Evolutionary conservation across 2,329 filamentous ascomycete genomes (phyloP).

Genomic region (Cladobotryum protrusum): DNA sequence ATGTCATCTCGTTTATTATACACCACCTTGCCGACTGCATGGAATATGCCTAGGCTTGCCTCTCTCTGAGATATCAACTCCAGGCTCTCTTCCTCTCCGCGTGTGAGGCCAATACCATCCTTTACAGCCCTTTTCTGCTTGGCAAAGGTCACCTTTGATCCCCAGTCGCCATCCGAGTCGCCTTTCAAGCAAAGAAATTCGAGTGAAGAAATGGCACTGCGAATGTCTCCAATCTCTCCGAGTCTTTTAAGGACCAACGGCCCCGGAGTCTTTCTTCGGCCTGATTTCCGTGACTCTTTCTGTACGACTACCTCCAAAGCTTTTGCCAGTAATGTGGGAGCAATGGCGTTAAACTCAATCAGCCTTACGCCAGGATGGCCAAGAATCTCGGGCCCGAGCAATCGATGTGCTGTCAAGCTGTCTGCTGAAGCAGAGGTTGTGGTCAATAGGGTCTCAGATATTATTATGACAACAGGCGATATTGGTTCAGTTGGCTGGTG

Average conservation of each 20-base stretch:
- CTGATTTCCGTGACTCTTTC: slow-evolving; percentile 78
- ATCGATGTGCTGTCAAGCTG: slow-evolving; percentile 84
- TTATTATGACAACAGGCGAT: slow-evolving; percentile 76
- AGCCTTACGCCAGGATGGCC: slow-evolving; percentile 71
- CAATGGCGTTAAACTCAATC: slow-evolving; percentile 91
- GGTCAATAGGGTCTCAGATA: slow-evolving; percentile 84
- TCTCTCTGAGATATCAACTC: slow-evolving; percentile 81
- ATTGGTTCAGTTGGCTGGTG: slow-evolving; percentile 40
- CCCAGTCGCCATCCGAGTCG: slow-evolving; percentile 68
- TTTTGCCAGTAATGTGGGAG: slow-evolving; percentile 76
- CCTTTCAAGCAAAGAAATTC: slow-evolving; percentile 87
- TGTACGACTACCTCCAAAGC: slow-evolving; percentile 75
- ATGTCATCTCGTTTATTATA: slow-evolving; percentile 82
- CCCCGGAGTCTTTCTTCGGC: slow-evolving; percentile 67
- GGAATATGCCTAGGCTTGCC: slow-evolving; percentile 87
- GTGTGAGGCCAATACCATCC: slow-evolving; percentile 57
- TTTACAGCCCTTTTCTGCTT: slow-evolving; percentile 59
- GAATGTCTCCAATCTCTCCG: slow-evolving; percentile 82
- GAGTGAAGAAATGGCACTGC: slow-evolving; percentile 84
- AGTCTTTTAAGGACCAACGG: slow-evolving; percentile 71
- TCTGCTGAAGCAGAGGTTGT: slow-evolving; percentile 80
- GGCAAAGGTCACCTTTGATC: slow-evolving; percentile 63
- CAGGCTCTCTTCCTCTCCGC: slow-evolving; percentile 71
- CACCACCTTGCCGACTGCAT: slow-evolving; percentile 90
- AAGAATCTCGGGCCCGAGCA: slow-evolving; percentile 81